Percentiles rank a stretch among this genome's conserved stretches.
Evolutionary conservation across 805 yeast species (phyloP).

Genomic region (Metschnikowia reukaufii): DNA sequence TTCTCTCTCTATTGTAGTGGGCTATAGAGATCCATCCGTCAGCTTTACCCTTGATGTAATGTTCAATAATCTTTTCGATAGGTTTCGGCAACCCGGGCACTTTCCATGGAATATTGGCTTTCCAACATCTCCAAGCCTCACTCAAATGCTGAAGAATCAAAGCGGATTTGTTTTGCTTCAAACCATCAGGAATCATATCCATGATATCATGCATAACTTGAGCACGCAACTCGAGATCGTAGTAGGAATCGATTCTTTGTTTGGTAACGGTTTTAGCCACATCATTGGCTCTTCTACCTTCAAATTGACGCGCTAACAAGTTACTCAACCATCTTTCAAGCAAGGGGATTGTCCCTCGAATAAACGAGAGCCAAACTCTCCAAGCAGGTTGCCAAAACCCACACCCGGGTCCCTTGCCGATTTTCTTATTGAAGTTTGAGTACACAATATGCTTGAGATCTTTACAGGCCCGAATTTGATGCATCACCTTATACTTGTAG

Average conservation of each 20-base stretch:
- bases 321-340: constrained; percentile 96
- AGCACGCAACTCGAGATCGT: constrained; percentile 88
- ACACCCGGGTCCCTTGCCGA: constrained; percentile 98
- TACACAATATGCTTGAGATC: constrained; percentile 93
- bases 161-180: constrained; percentile 81
- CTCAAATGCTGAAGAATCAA: constrained; percentile 89
- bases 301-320: constrained; percentile 86
- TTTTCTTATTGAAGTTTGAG: constrained; percentile 74
- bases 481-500: constrained; percentile 97
- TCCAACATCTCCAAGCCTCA: constrained; percentile 99
- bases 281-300: constrained; percentile 90
- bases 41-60: constrained; percentile 92
- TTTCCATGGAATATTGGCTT: constrained; percentile 97
- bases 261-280: constrained; percentile 92
- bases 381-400: constrained; percentile 99
- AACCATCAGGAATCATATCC: constrained; percentile 96
- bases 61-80: constrained; percentile 77
- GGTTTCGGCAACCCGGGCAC: constrained; percentile 96
- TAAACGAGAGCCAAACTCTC: constrained; percentile 92
- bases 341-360: constrained; percentile 89
- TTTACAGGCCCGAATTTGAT: constrained; percentile 93
- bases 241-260: constrained; percentile 92
- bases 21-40: constrained; percentile 96
- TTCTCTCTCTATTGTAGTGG: constrained; percentile 86
- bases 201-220: constrained; percentile 93